Percentiles rank a stretch among this genome's conserved stretches.
These are phyloP conservation scores for Calonectria montana DNA, from an alignment of 2,329 filamentous ascomycete genomes.

Conservation along the genomic window DNA sequence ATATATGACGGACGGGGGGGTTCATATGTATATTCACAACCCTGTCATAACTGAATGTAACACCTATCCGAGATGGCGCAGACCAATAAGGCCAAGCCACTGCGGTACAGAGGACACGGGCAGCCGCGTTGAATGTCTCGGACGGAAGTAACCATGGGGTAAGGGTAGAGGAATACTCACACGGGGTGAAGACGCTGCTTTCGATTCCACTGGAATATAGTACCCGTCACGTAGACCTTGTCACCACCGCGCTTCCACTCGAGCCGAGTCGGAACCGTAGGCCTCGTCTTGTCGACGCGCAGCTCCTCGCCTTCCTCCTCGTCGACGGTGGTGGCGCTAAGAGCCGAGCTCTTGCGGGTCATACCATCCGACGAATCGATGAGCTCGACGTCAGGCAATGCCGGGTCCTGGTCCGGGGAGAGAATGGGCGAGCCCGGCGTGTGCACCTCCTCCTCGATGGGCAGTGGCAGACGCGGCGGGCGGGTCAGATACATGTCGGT, in stretches of 20 bases:
- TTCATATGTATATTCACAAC: background rate
- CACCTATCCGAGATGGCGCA: conserved; percentile 34
- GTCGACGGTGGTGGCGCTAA: conserved; percentile 75
- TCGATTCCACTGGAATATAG: conserved; percentile 96
- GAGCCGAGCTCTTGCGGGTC: conserved; percentile 66
- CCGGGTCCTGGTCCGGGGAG: conserved; percentile 71
- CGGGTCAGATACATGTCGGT: conserved; percentile 74
- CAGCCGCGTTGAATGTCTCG: conserved; percentile 38
- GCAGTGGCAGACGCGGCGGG: conserved; percentile 90
- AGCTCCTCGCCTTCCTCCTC: conserved; percentile 84
- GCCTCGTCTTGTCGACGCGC: conserved; percentile 77
- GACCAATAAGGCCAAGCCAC: conserved; percentile 34
- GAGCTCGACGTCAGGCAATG: conserved; percentile 63
- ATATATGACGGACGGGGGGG: background rate
- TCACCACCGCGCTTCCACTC: conserved; percentile 88
- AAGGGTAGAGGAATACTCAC: conserved; percentile 65
- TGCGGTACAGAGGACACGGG: conserved; percentile 38
- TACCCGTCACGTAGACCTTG: conserved; percentile 96
- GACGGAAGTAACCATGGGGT: conserved; percentile 16
- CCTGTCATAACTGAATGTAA: conserved; percentile 25
- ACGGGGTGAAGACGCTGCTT: conserved; percentile 89
- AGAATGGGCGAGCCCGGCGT: conserved; percentile 92
- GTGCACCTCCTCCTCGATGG: conserved; percentile 91
- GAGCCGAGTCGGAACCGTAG: conserved; percentile 84
- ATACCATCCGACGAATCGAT: conserved; percentile 63